These are phyloP conservation scores for Filosporella fistucella DNA, from an alignment of 495 filamentous ascomycete genomes.

Conservation along the genomic window DNA sequence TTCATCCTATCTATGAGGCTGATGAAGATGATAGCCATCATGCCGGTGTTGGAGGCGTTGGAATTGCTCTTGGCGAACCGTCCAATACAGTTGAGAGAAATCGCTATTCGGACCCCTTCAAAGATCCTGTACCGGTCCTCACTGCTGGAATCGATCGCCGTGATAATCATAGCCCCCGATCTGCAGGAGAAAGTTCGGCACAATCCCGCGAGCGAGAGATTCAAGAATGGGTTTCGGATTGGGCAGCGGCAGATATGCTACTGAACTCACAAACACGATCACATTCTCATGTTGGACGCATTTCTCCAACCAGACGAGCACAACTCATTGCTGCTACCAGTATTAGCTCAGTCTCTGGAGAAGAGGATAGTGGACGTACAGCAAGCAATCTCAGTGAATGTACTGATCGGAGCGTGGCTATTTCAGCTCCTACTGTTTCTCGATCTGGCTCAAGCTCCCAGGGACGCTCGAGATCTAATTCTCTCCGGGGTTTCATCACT, in stretches of 20 bases:
- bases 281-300: slow-evolving; percentile 16
- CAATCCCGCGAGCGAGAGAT: slow-evolving; percentile 37
- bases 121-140: slow-evolving; percentile 11
- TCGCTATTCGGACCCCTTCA: slow-evolving; percentile 28
- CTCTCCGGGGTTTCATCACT: slow-evolving; percentile 22
- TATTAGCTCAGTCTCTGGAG: slow-evolving; percentile 15
- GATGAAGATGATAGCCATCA: slow-evolving; percentile 63
- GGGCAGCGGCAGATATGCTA: slow-evolving; percentile 48
- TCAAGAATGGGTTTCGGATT: slow-evolving; percentile 56
- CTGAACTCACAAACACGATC: slow-evolving; percentile 26
- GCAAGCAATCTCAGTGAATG: slow-evolving; percentile 51
- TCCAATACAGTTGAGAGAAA: slow-evolving; percentile 14
- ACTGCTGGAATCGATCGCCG: not conserved
- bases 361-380: slow-evolving; percentile 50
- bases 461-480: slow-evolving; percentile 20
- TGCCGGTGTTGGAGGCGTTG: slow-evolving; percentile 16
- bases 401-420: slow-evolving; percentile 36
- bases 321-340: slow-evolving; percentile 17
- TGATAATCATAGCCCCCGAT: no score
- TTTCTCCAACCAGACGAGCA: slow-evolving; percentile 17
- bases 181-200: slow-evolving; percentile 12
- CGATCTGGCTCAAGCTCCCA: slow-evolving; percentile 19
- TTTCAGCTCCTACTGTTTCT: slow-evolving; percentile 8
- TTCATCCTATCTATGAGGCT: slow-evolving; percentile 55
- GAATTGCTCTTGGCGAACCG: slow-evolving; percentile 24